Evolutionary conservation across 2,329 filamentous ascomycete genomes (phyloP), one percentile per base, ranked within the genome.

Genomic region (Penicillium hesseltinei): DNA sequence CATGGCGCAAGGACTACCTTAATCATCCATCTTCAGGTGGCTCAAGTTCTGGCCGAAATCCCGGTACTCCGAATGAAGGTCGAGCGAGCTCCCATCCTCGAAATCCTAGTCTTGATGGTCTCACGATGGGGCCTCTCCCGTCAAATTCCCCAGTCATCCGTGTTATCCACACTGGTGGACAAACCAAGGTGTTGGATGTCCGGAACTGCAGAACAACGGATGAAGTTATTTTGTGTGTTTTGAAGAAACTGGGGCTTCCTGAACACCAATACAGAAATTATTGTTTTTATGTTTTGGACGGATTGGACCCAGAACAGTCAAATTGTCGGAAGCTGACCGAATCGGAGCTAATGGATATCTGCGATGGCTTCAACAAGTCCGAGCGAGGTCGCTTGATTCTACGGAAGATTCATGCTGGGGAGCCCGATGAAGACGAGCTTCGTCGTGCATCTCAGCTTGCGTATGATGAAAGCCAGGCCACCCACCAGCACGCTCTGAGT

Each of bases 221-320:
- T 69, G 92, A 97, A 65, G 90, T 97, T 51, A 93, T 97, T 80
- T 84, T 92, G 45, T 89, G 91, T 59, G 96, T 94, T 0, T 78
- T 97, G 44, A 86, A 89, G 65, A 97, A 97, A 73, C 90, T 96
- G 62, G 87, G 88, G 40, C 82, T 96, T 31, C 90, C 92, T 23
- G 92, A 96, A 70, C 90, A 93, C 61, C 92, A 97, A 69, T 90
- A 94, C 72, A 86, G 92, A 68, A 96, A 95, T 70, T 97, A 96
- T 77, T 97, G 92, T 78, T 97, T 99, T 78, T 97, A 94, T 81
- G 88, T 96, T 1, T 81, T 97, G 57, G 88, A 91, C 64, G 93
- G 92, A 50, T 80, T 91, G 39, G 91, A 97, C 47, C 88, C 92
- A 2, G 88, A 94, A 65, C 88, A 91, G 31, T 84, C 83, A 49